Conservation (phyloP, 768 basidiomycete genomes). For the Russula virescens region DNA sequence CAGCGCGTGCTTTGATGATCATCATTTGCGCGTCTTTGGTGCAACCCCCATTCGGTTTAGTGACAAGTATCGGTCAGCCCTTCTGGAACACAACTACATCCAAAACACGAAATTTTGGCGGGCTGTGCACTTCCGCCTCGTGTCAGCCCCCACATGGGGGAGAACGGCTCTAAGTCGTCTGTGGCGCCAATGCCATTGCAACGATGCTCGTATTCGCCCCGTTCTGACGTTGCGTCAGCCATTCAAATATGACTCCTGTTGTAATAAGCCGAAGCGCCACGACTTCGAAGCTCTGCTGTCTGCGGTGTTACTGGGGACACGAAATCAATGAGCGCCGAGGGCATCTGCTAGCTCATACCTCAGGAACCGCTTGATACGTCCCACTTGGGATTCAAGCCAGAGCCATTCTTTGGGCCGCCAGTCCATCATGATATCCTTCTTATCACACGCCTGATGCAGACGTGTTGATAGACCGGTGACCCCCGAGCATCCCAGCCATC, state of each 20-base stretch:
- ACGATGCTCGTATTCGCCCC: not conserved
- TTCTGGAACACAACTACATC: conserved; percentile 9
- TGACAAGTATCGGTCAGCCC: not conserved
- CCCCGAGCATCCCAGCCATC: conserved; percentile 8
- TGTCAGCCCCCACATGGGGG: not conserved
- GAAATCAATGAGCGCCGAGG: not conserved
- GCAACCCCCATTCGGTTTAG: conserved; percentile 20
- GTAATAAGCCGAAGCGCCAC: conserved; percentile 14
- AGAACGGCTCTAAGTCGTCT: not conserved
- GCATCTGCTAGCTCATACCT: not conserved
- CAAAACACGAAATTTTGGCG: not conserved
- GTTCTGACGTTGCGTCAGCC: not conserved
- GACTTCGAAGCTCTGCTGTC: not conserved
- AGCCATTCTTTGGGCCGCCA: not conserved
- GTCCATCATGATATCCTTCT: not conserved
- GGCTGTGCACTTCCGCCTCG: conserved; percentile 5
- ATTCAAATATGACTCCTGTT: not conserved
- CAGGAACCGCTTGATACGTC: not conserved
- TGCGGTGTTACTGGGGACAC: not conserved
- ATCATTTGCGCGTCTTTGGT: conserved; percentile 14
- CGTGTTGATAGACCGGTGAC: conserved; percentile 9
- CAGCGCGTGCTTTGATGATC: conserved; percentile 8
- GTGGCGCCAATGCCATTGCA: not conserved
- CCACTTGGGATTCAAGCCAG: not conserved
- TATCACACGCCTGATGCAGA: conserved; percentile 6